A percentile compares a stretch with the other conserved stretches of the same genome.
phyloP scores from a whole-genome alignment of 768 basidiomycete species.

The Mycena chlorophos region DNA sequence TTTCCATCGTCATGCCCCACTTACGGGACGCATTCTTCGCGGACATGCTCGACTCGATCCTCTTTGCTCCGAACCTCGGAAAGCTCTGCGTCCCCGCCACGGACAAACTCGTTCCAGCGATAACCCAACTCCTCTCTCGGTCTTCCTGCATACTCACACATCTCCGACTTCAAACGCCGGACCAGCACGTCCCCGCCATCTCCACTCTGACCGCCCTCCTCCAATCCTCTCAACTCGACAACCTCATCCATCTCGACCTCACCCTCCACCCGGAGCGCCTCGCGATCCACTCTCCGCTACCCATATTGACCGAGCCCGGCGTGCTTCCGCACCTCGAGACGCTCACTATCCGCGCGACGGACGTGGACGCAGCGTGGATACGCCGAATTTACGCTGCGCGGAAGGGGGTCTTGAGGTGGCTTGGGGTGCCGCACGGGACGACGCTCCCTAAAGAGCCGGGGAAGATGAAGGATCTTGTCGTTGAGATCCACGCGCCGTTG shows the following conservation, averaged over 20 bases:
- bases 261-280: not conserved
- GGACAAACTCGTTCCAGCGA: not conserved
- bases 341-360: not conserved
- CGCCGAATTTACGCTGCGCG: not conserved
- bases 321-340: not conserved
- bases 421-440: not conserved
- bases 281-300: not conserved
- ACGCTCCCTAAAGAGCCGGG: not conserved
- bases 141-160: not conserved
- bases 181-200: not conserved
- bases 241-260: not conserved
- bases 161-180: not conserved
- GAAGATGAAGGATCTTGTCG: not conserved
- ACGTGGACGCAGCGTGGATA: not conserved
- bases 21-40: not conserved
- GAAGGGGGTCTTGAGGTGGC: not conserved
- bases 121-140: not conserved
- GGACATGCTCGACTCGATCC: not conserved
- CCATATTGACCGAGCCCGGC: not conserved
- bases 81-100: not conserved
- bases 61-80: not conserved
- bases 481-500: not conserved
- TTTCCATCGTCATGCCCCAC: not conserved
- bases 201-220: not conserved
- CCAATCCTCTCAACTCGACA: not conserved